Conservation (phyloP, 176 grass and related monocot species). For the Poa pratensis region DNA sequence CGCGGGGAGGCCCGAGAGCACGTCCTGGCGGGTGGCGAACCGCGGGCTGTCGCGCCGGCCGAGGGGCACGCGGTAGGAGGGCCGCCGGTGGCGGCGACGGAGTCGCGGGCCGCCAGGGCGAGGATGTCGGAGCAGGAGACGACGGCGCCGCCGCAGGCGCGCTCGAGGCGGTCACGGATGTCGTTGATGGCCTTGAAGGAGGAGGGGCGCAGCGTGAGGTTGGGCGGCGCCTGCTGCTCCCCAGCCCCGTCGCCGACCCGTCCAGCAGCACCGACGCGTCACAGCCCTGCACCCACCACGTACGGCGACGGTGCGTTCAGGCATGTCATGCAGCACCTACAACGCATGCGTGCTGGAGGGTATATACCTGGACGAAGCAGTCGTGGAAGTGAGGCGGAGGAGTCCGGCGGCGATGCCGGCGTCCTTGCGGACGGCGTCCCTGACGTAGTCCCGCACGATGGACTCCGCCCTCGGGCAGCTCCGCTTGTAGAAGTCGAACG, state of each 20-base stretch:
- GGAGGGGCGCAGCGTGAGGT: conserved; percentile 59
- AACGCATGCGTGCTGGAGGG: too few species aligned
- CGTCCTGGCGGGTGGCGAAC: conserved; percentile 24
- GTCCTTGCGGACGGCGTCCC: conserved; percentile 39
- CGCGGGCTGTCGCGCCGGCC: conserved; percentile 42
- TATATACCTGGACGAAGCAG: conserved; percentile 55
- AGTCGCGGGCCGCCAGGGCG: conserved; percentile 41
- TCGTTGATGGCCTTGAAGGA: conserved; percentile 81
- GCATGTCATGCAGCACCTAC: too few species aligned
- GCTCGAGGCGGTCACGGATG: conserved; percentile 39
- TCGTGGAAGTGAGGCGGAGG: conserved; percentile 79
- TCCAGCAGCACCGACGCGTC: conserved; percentile 73
- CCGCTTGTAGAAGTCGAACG: conserved; percentile 56
- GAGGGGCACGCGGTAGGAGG: not conserved
- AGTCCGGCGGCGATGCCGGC: conserved; percentile 67
- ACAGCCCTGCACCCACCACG: conserved; percentile 43
- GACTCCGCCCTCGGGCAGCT: conserved; percentile 55
- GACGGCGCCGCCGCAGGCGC: conserved; percentile 35
- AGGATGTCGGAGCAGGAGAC: conserved; percentile 69
- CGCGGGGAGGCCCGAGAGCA: conserved; percentile 37
- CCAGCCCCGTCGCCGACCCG: conserved; percentile 54
- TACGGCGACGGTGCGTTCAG: too few species aligned
- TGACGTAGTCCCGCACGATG: conserved; percentile 48
- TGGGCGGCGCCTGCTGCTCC: conserved; percentile 70
- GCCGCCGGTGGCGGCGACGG: conserved; percentile 7